These are phyloP conservation scores for Microdochium bolleyi DNA, from an alignment of 2,329 filamentous ascomycete genomes.

Conservation along the genomic window DNA sequence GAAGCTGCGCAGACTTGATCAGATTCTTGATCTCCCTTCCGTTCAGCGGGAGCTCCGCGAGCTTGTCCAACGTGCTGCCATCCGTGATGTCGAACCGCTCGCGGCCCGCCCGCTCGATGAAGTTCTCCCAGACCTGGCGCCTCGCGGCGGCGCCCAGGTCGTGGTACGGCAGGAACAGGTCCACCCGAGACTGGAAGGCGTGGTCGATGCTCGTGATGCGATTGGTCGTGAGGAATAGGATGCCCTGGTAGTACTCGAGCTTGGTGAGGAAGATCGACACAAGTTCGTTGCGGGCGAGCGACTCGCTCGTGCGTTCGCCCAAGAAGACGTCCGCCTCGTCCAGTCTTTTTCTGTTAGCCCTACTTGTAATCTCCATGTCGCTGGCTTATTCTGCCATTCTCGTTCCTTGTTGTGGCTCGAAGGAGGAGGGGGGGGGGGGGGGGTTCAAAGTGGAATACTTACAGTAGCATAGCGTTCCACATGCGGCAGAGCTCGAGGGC, in stretches of 20 bases:
- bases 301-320: slow-evolving; percentile 40
- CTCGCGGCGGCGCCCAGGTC: slow-evolving; percentile 18
- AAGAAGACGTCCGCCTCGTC: slow-evolving; percentile 25
- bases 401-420: too few relatives aligned
- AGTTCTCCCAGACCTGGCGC: slow-evolving; percentile 25
- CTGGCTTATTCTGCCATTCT: too few relatives aligned
- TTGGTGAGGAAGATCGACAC: slow-evolving; percentile 13
- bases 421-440: too few relatives aligned
- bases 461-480: slow-evolving; percentile 26
- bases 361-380: too few relatives aligned
- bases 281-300: slow-evolving; percentile 49
- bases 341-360: too few relatives aligned
- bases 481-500: slow-evolving; percentile 31
- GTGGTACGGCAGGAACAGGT: slow-evolving; percentile 22
- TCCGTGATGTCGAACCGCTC: slow-evolving; percentile 19
- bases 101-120: slow-evolving; percentile 19
- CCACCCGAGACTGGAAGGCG: slow-evolving; percentile 26
- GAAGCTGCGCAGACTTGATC: slow-evolving; percentile 30
- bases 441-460: too few relatives aligned
- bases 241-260: slow-evolving; percentile 28
- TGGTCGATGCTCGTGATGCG: slow-evolving; percentile 24
- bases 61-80: slow-evolving; percentile 18
- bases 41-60: slow-evolving; percentile 33
- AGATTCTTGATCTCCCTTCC: slow-evolving; percentile 44
- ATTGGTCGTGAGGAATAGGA: slow-evolving; percentile 29